Evolutionary conservation across 768 basidiomycete genomes (phyloP), one percentile per base, ranked within the genome.

Genomic region (Trametes gibbosa): DNA sequence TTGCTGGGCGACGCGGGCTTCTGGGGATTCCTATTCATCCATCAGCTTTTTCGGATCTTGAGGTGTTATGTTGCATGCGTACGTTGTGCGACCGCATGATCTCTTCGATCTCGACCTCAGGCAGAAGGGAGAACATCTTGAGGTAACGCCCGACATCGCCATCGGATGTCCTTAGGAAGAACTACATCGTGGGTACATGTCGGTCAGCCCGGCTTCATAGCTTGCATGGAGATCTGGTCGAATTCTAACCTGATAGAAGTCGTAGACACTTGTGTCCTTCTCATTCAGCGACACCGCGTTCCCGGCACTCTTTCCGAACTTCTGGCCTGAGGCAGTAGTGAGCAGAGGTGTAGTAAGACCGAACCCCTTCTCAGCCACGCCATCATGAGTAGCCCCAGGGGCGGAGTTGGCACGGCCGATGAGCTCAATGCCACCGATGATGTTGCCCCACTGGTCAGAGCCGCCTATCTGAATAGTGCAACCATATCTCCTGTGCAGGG

Each of bases 381-480:
- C 58, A 19, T 58, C 52, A 24, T 37, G 56, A 5, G 43, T 49
- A 8, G 50, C 25, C 14, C 54, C 54, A 27, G 52, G 42, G 40
- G 29, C 50, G 24, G 50, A 62, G 61, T 58, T 70, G 50, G 81
- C 75, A 50, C 86, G 85, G 54, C 84, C 81, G 67, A 98, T 95
- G 56, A 99, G 82, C 56, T 98, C 94, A 34, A 98, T 78, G 21
- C 97, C 97, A 25, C 92, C 90, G 29, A 96, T 75, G 63, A 99
- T 98, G 70, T 99, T 99, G 16, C 97, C 97, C 91, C 95, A 97
- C 72, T 99, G 97, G 72, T 99, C 97, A 0, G 94, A 95, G 10
- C 97, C 97, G 49, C 97, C 97, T 41, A 98, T 75, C 73, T 99
- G 97, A 42, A 97, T 82, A 14, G 83, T 82, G 72, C 96, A 98